These are phyloP conservation scores for Botrytis deweyae DNA, from an alignment of 2,329 filamentous ascomycete species.

Conservation along the genomic window DNA sequence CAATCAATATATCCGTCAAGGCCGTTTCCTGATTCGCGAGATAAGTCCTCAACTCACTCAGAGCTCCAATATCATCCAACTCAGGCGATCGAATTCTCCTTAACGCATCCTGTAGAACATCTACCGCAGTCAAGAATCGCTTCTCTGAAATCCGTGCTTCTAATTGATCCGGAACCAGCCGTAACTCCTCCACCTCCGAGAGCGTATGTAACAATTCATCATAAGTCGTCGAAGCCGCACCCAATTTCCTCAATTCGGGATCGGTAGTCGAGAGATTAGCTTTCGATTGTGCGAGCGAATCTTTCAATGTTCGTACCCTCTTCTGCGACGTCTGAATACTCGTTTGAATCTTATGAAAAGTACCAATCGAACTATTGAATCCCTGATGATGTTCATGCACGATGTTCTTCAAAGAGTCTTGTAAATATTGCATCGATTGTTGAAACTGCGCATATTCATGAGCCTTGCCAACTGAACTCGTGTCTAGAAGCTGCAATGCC, in stretches of 20 bases:
- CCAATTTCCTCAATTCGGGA: slow-evolving; percentile 86
- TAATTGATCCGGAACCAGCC: slow-evolving; percentile 84
- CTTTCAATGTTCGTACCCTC: slow-evolving; percentile 77
- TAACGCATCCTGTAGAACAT: slow-evolving; percentile 84
- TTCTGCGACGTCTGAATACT: slow-evolving; percentile 88
- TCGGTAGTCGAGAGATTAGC: slow-evolving; percentile 79
- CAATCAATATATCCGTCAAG: slow-evolving; percentile 91
- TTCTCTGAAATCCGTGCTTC: slow-evolving; percentile 97
- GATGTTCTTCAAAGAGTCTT: slow-evolving; percentile 87
- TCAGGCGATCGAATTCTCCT: slow-evolving; percentile 82
- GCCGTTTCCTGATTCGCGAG: slow-evolving; percentile 90
- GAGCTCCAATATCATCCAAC: slow-evolving; percentile 84
- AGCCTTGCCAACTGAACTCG: slow-evolving; percentile 87
- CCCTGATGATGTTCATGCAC: slow-evolving; percentile 99
- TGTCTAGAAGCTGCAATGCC: slow-evolving; percentile 91
- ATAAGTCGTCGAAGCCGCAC: slow-evolving; percentile 83
- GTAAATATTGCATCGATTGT: slow-evolving; percentile 81
- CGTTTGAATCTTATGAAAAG: slow-evolving; percentile 96
- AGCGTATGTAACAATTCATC: slow-evolving; percentile 85
- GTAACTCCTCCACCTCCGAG: slow-evolving; percentile 81
- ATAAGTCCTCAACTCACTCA: slow-evolving; percentile 83
- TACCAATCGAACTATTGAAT: slow-evolving; percentile 98
- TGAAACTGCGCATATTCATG: slow-evolving; percentile 85
- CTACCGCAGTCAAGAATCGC: slow-evolving; percentile 87
- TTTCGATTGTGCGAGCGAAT: slow-evolving; percentile 79